Conservation (phyloP, 805 yeast species). For the Brettanomyces anomalus region DNA sequence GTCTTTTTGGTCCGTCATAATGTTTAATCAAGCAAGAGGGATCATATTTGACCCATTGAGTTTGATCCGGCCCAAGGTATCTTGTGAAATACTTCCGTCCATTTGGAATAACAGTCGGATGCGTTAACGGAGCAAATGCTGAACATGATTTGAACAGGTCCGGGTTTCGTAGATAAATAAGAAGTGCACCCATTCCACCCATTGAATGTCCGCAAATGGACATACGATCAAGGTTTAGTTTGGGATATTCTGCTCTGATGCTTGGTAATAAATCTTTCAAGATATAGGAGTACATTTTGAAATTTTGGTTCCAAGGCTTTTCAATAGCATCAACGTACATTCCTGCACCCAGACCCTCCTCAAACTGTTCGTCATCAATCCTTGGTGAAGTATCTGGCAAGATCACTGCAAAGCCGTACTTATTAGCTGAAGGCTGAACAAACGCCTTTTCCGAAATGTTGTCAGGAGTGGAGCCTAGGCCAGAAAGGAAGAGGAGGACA, state of each 20-base stretch:
- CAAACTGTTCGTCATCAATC: conserved; percentile 64
- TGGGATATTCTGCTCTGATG: conserved; percentile 32
- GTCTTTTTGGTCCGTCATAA: conserved; percentile 41
- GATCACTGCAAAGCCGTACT: conserved; percentile 78
- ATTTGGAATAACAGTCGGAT: conserved; percentile 78
- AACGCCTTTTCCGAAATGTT: conserved; percentile 92
- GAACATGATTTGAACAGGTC: conserved; percentile 68
- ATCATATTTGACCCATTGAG: conserved; percentile 69
- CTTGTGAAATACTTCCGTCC: conserved; percentile 76
- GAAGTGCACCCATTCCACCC: conserved; percentile 95
- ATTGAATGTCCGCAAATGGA: conserved; percentile 95
- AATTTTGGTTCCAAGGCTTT: conserved; percentile 62
- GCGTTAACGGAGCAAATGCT: conserved; percentile 85
- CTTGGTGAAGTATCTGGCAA: conserved; percentile 98
- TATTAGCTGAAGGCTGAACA: conserved; percentile 69
- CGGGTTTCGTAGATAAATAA: conserved; percentile 57
- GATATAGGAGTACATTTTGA: conserved; percentile 81
- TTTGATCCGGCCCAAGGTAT: conserved; percentile 58
- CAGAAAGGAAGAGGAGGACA: conserved; percentile 71
- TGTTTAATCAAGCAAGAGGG: conserved; percentile 66
- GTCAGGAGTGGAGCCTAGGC: conserved; percentile 88
- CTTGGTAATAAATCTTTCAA: conserved; percentile 58
- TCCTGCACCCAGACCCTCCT: conserved; percentile 93
- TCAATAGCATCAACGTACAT: conserved; percentile 82
- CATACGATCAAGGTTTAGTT: conserved; percentile 54